A percentile compares a stretch with the other conserved stretches of the same genome.
Conservation (phyloP, 2,329 filamentous ascomycete genomes). For the Xylariaceae sp. region DNA sequence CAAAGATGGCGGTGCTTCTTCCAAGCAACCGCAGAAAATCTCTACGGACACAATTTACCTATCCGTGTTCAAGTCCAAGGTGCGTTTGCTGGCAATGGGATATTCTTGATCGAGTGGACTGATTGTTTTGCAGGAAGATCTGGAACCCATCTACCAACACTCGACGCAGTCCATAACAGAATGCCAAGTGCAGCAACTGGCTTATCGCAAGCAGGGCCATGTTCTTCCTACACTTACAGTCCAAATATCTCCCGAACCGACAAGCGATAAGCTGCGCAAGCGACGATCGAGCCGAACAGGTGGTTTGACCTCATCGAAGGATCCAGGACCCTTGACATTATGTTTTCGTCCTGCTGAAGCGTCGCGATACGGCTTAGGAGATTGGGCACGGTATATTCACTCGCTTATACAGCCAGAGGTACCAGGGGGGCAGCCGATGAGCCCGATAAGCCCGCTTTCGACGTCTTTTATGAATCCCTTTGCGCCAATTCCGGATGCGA, state of each 20-base stretch:
- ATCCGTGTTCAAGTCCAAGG: slow-evolving; percentile 55
- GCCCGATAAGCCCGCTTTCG: slow-evolving; percentile 50
- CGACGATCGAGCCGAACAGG: slow-evolving; percentile 61
- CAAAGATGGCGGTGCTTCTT: slow-evolving; percentile 33
- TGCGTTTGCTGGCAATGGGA: slow-evolving; percentile 25
- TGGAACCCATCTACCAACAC: slow-evolving; percentile 52
- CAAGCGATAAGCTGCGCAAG: slow-evolving; percentile 58
- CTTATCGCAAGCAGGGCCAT: slow-evolving; percentile 59
- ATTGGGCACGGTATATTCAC: slow-evolving; percentile 56
- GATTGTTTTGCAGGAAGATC: slow-evolving; percentile 42
- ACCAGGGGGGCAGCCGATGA: slow-evolving; percentile 44
- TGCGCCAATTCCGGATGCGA: slow-evolving; percentile 37
- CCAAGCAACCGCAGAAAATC: slow-evolving; percentile 34
- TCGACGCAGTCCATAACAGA: slow-evolving; percentile 49
- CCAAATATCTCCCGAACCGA: slow-evolving; percentile 47
- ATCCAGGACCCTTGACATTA: slow-evolving; percentile 45
- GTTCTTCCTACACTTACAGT: slow-evolving; percentile 57
- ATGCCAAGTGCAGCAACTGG: slow-evolving; percentile 55
- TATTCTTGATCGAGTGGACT: slow-evolving; percentile 10
- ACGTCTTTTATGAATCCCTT: slow-evolving; percentile 54
- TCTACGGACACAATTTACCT: slow-evolving; percentile 44
- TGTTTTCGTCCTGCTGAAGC: slow-evolving; percentile 58
- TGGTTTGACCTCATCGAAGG: slow-evolving; percentile 50
- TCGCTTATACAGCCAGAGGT: slow-evolving; percentile 37
- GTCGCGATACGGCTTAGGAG: slow-evolving; percentile 48